Evolutionary conservation across 768 basidiomycete species (phyloP), one percentile per base, ranked within the genome.

Genomic region (Collybiopsis confluens): DNA sequence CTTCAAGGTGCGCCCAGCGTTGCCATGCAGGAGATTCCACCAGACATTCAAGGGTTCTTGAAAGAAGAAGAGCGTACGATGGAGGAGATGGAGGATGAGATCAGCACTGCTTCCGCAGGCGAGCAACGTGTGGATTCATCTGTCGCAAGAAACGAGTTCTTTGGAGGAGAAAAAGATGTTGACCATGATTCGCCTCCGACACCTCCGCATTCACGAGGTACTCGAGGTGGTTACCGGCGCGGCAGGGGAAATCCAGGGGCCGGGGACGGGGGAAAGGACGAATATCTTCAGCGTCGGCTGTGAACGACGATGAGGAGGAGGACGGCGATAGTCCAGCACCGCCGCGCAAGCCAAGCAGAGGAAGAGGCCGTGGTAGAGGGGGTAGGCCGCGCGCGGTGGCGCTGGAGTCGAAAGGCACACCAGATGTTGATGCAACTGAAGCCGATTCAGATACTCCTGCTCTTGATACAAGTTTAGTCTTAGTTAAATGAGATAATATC

Each of bases 1-100:
- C 74, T 98, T 13, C 88, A 94, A 56, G 94, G 95, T 28, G 97
- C 96, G 38, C 96, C 96, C n/a, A 93, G 91, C 64, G 92, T 98
- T 9, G 85, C 85, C 59, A 90, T 98, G 90, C 90, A 93, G 62
- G 93, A 98, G 69, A 91, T 98, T 24, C 96, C 97, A 3, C 95
- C 95, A 0, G 88, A 95, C 61, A 71, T 99, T 15, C 86, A 85
- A 57, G 88, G 82, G 1, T 78, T 90, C 62, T 68, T 95, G 26
- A 82, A 78, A 3, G 83, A 86, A 51, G 90, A 92, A 64, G 84
- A 88, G 27, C 71, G 77, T 51, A 83, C 77, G 27, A 69, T 70
- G 15, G 88, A 86, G 37, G 87, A 90, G 62, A 83, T 77, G 62
- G 83, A 82, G 48, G 89, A 90, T 56, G 90, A 90, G 58, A 70